Evolutionary conservation across 129 eudicot species (phyloP), one percentile per base, ranked within the genome.

Genomic region (Logfia minima): DNA sequence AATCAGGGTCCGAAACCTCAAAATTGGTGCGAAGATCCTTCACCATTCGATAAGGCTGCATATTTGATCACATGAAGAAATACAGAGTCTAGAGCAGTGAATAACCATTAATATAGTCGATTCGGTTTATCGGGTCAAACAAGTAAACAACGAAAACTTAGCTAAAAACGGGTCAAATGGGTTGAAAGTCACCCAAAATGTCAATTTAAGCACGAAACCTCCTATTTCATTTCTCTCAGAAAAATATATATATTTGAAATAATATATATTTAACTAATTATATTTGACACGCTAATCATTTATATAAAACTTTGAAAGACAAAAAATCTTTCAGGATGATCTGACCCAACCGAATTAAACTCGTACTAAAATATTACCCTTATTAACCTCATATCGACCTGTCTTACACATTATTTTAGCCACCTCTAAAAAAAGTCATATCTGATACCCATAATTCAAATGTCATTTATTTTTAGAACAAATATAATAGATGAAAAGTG

Each of bases 41-140:
- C 80, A 92, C 98, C 98, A 90, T 90, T 69, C 89, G 91, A 72
- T 90, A 90, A 56, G 98, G 98, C 98, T 92, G 92, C 71, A 80
- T 82, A 24, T 8, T 45, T 45, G 53, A 45, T 45, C 7, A 6
- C 17, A 3, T 48, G 48, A 41, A 48, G 55, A 48, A 14, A 48
- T 48, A 48, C 4, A 48, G 55, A 48, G 55, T 13, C 14, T 14
- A 48, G 6, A 48, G 4, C 1, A 14, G n/a, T 48, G 55, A 48
- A 11, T 14, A 13, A 48, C 18, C 55, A 14, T 48, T 14, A 14
- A 48, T 48, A 13, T 1, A 41, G 41, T 37, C 10, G 10, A 37
- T 37, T 37, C 41, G 7, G 41, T 37, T 37, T 37, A 7, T 7
- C 3, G 48, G 48, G 48, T 41, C 48, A 10, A 41, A 41, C 48